Evolutionary conservation across 352 stramenopile genomes (phyloP), one percentile per base, ranked within the genome.

Genomic region (Thraustotheca clavata): DNA sequence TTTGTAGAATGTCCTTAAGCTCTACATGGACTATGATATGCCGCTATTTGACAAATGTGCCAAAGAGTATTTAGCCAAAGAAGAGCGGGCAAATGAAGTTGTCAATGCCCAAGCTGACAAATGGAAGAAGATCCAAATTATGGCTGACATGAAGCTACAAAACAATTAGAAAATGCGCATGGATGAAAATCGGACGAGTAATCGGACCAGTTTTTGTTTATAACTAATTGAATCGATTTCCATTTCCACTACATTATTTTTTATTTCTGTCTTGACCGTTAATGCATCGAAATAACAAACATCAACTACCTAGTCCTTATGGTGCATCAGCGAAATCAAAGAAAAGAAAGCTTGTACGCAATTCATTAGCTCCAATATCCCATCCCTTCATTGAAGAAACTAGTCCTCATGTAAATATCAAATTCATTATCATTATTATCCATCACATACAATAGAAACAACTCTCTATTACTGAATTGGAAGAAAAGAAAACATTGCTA

Each of bases 21-120:
- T 96, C 60, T 96, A 91, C 71, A 89, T 89, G 78, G 88, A 97
- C 71, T 97, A 97, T 76, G 93, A 98, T 73, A 89, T 97, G 74
- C 83, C 87, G 20, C 69, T 98, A 39, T 98, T 97, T 74, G 93
- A 94, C 60, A 84, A 90, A 67, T 94, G 85, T 67, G 84, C 84
- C 50, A 94, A 91, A 70, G 84, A 94, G 18, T 94, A 87, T 62
- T 83, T 80, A 34, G 59, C 81, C 27, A 88, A 89, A 70, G 81
- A 91, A 61, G 79, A 91, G 60, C 65, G 77, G 8, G 60, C 77
- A 68, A 76, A 68, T 48, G 83, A 91, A 46, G 75, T 79, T 62
- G 87, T 87, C 60, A 79, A 86, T 40, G 88, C 87, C 55, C 81
- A 96, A 57, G 70, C 85, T 35, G 85, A 95, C 47, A 92, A 95